Percentiles rank a stretch among this genome's conserved stretches.
These are phyloP conservation scores for Macaranga tanarius DNA, from an alignment of 441 rosid genomes.

Conservation along the genomic window DNA sequence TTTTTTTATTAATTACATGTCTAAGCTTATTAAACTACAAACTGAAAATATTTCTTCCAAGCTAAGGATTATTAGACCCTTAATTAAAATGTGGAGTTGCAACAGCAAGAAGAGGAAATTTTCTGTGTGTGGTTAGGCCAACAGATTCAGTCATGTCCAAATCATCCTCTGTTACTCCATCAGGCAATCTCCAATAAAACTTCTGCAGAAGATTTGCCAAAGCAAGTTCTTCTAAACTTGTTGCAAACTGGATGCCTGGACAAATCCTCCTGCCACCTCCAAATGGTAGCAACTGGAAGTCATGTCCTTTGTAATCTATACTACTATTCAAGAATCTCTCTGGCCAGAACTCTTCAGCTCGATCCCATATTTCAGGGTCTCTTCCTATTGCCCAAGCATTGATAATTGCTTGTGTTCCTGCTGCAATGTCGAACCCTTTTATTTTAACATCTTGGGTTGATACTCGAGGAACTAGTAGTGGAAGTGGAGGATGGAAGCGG, in stretches of 20 bases:
- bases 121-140: slow-evolving; percentile 26
- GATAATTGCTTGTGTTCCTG: slow-evolving; percentile 35
- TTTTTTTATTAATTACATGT: too few relatives aligned
- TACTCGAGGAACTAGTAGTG: slow-evolving; percentile 38
- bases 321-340: slow-evolving; percentile 42
- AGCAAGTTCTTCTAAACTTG: slow-evolving; percentile 21
- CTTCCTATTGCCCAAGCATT: slow-evolving; percentile 49
- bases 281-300: slow-evolving; percentile 35
- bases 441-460: slow-evolving; percentile 33
- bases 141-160: slow-evolving; percentile 30
- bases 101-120: slow-evolving; percentile 25
- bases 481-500: slow-evolving; percentile 42
- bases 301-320: slow-evolving; percentile 34
- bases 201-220: slow-evolving; percentile 30
- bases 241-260: slow-evolving; percentile 31
- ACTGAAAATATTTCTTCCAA: too few relatives aligned
- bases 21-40: too few relatives aligned
- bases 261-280: slow-evolving; percentile 42
- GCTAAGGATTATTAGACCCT: too few relatives aligned
- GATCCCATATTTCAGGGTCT: slow-evolving; percentile 37
- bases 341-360: slow-evolving; percentile 40
- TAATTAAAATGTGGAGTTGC: slow-evolving; percentile 20
- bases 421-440: slow-evolving; percentile 34
- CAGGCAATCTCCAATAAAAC: slow-evolving; percentile 37
- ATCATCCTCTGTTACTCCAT: slow-evolving; percentile 28